phyloP scores from a whole-genome alignment of 2,329 filamentous ascomycete species.

The Zasmidium cellare region DNA sequence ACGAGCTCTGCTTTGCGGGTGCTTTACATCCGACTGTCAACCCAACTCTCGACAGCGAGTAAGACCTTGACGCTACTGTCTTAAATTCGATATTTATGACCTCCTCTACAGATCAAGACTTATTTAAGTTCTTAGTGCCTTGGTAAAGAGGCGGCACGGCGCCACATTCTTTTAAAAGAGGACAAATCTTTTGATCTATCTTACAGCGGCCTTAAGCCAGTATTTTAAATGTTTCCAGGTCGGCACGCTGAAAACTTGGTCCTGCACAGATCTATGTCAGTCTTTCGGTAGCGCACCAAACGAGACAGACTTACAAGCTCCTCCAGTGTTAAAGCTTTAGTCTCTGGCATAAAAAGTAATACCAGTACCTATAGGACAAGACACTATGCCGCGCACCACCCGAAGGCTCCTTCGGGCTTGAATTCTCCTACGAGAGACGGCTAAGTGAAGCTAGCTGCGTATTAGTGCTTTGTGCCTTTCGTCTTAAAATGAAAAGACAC shows the following conservation, averaged over 20 bases:
- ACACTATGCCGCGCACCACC: constrained; percentile 54
- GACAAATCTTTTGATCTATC: constrained; percentile 17
- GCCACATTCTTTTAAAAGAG: constrained; percentile 15
- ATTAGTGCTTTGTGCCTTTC: no score
- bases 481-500: no score
- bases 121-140: background rate
- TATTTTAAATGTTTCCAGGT: constrained; percentile 18
- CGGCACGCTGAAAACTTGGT: constrained; percentile 50
- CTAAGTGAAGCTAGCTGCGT: constrained; percentile 36
- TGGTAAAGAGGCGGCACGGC: constrained; percentile 15
- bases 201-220: constrained; percentile 12
- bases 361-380: constrained; percentile 19
- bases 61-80: no score
- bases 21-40: no score
- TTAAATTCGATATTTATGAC: no score
- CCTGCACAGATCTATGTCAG: no score
- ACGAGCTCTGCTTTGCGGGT: no score
- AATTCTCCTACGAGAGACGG: constrained; percentile 50
- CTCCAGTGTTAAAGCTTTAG: no score
- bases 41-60: no score
- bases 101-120: no score
- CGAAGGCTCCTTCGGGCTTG: constrained; percentile 52
- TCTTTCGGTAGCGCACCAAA: no score
- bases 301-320: no score
- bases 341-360: constrained; percentile 38